A percentile compares a stretch with the other conserved stretches of the same genome.
Evolutionary conservation across 345 rosid species (phyloP).

Genomic region (Populus deltoides): DNA sequence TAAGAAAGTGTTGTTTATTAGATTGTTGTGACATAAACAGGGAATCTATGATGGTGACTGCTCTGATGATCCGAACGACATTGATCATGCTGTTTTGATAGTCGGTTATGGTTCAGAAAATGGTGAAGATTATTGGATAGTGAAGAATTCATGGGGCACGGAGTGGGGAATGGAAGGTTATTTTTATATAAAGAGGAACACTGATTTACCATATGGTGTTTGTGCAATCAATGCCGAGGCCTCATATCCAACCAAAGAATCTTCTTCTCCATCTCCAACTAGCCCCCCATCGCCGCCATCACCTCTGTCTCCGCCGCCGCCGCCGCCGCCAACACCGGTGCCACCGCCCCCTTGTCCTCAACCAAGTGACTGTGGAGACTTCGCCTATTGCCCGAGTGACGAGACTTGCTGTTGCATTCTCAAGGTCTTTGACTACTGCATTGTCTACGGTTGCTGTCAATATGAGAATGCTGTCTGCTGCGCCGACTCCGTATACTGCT

Average conservation of each 20-base stretch:
- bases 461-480: slow-evolving; percentile 68
- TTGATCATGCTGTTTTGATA: slow-evolving; percentile 71
- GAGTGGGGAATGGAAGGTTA: slow-evolving; percentile 68
- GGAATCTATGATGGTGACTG: slow-evolving; percentile 61
- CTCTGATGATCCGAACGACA: slow-evolving; percentile 53
- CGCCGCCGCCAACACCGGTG: slow-evolving; percentile 30
- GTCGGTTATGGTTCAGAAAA: slow-evolving; percentile 73
- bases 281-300: slow-evolving; percentile 34
- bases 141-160: slow-evolving; percentile 81
- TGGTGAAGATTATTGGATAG: slow-evolving; percentile 75
- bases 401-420: slow-evolving; percentile 68
- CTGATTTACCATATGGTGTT: slow-evolving; percentile 36
- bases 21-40: slow-evolving; percentile 26
- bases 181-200: slow-evolving; percentile 46
- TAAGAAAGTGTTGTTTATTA: neutral
- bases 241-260: slow-evolving; percentile 59
- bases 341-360: slow-evolving; percentile 54
- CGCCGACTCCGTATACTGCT: slow-evolving; percentile 47
- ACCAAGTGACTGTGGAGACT: slow-evolving; percentile 62
- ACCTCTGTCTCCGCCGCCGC: slow-evolving; percentile 17
- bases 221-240: slow-evolving; percentile 74
- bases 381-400: slow-evolving; percentile 46
- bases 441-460: slow-evolving; percentile 59
- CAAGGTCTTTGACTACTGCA: slow-evolving; percentile 44
- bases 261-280: slow-evolving; percentile 55